Base-by-base conservation (phyloP, 371 early-diverging fungal genomes). In the Saksenaea vasiformis region DNA sequence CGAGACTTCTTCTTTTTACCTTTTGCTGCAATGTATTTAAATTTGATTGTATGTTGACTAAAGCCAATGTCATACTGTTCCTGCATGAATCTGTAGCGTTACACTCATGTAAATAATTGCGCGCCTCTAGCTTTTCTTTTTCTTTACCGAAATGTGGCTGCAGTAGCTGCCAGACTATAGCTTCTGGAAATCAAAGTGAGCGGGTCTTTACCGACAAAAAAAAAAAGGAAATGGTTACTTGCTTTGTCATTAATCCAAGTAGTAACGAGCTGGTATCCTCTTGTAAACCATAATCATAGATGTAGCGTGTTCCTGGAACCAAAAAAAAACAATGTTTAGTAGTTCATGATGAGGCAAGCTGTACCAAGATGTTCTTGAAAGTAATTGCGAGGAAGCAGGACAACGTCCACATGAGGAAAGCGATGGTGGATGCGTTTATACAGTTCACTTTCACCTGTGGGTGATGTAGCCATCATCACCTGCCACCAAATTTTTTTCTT, bases 291-390 rank as follows among this genome's bases (percentile, higher is more conserved):
- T 80, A 87, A 53, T 73, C 68, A 27, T 73, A 62, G 31, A 88
- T 78, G 44, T 63, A 80, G 1, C 74, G 69, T 28, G 84, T 65
- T 0, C 88, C 88, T 79, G 37, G 27, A 15, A 63, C 10, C 5
- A 14, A 54, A 11, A 36, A 5, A n/a, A 56, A 5, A 17, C 17
- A 2, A 1, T 0, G 17, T 5, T 34, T n/a, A 38, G 22, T 54
- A 19, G 0, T 27, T 17, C 28, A 14, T 7, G n/a, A 14, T 10
- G 14, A 38, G 5, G 5, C 26, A 55, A 27, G 58, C 35, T 26
- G 14, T 74, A 86, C 90, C 90, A 44, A 65, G 58, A 0, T 72
- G 67, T 43, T 88, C 90, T 60, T 85, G 87, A 71, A 89, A 92
- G 27, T 70, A 76, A 19, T 78, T 83, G 24, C 90, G 78, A 3